A percentile compares a stretch with the other conserved stretches of the same genome.
Evolutionary conservation across 2,329 filamentous ascomycete genomes (phyloP).

Genomic region (Colletotrichum higginsianum): DNA sequence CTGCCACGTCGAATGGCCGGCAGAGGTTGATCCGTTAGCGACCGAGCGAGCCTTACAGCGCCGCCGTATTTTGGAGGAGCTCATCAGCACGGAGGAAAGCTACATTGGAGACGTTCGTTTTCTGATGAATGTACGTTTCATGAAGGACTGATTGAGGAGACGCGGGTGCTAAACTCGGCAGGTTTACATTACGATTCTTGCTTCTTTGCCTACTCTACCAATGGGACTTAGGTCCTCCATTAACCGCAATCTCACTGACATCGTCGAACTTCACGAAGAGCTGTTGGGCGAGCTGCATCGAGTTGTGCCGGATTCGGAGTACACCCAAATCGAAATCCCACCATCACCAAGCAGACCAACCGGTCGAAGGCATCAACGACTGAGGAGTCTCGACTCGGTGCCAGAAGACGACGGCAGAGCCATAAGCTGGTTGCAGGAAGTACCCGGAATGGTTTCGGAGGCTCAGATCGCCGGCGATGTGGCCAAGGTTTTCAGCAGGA

Average conservation of each 20-base stretch:
- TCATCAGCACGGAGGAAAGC: conserved; percentile 87
- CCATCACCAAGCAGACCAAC: conserved; percentile 42
- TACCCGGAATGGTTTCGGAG: conserved; percentile 69
- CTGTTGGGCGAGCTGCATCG: conserved; percentile 82
- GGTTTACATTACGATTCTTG: conserved; percentile 83
- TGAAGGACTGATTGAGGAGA: background rate
- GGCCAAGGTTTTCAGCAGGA: conserved; percentile 72
- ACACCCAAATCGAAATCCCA: conserved; percentile 61
- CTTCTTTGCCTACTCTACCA: conserved; percentile 78
- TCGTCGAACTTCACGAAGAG: conserved; percentile 87
- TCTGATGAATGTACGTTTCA: conserved; percentile 79
- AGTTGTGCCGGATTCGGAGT: conserved; percentile 78
- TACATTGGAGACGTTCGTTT: conserved; percentile 92
- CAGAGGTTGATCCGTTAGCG: conserved; percentile 75
- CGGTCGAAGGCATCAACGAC: conserved; percentile 58
- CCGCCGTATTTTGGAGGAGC: conserved; percentile 85
- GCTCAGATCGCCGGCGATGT: conserved; percentile 73
- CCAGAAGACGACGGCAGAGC: conserved; percentile 57
- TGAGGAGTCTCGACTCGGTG: conserved; percentile 64
- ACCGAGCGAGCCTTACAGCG: conserved; percentile 81
- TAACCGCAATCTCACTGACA: conserved; percentile 83
- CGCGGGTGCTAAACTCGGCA: conserved; percentile 51
- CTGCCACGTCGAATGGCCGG: conserved; percentile 69
- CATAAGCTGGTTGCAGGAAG: conserved; percentile 59
- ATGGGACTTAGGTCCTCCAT: conserved; percentile 78